Evolutionary conservation across 352 stramenopile species (phyloP), one percentile per base, ranked within the genome.

Genomic region (Globisporangium radiosum): DNA sequence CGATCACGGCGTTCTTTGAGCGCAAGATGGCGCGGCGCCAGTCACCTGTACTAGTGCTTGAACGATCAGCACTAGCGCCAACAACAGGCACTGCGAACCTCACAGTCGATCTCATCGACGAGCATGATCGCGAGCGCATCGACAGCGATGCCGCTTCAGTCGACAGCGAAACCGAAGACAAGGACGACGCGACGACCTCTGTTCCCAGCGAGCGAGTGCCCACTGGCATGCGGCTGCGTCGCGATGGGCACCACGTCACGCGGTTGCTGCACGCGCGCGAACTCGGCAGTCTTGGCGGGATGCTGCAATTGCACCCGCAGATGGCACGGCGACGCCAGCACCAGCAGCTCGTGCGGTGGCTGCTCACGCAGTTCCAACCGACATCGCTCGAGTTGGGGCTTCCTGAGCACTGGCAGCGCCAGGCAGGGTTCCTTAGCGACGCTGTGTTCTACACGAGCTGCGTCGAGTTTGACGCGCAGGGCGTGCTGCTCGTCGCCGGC

Each of bases 1-100:
- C 74, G 49, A 84, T 90, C 72, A 88, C 70, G 15, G 70, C 75
- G 52, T 90, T 90, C 69, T 90, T 90, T 70, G 63, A 84, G 68
- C 72, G 71, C 43, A 90, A 90, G 56, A 59, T 64, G 49, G 44
- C 57, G 15, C 65, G 36, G 8, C 36, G 13, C 14, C 62, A 65
- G 48, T 64, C 63, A 5, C 44, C 69, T 3, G 42, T 62, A 1
- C 5, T 9, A 17, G 56, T 48, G 15, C 44, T 33, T 33, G 25
- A 33, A 3, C 25, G 25, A 33, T 33, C 17, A 48, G 4, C 47
- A 43, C 17, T 52, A 51, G 6, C 36, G 15, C 40, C 51, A 5
- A 13, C 9, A 14, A 36, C 5, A 13, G 19, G 7, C 19, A 33
- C 25, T 33, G 25, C 25, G 25, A 33, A 33, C 25, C 25, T 33